These are phyloP conservation scores for Leccinum incarnatum DNA, from an alignment of 768 basidiomycete species.

Conservation along the genomic window DNA sequence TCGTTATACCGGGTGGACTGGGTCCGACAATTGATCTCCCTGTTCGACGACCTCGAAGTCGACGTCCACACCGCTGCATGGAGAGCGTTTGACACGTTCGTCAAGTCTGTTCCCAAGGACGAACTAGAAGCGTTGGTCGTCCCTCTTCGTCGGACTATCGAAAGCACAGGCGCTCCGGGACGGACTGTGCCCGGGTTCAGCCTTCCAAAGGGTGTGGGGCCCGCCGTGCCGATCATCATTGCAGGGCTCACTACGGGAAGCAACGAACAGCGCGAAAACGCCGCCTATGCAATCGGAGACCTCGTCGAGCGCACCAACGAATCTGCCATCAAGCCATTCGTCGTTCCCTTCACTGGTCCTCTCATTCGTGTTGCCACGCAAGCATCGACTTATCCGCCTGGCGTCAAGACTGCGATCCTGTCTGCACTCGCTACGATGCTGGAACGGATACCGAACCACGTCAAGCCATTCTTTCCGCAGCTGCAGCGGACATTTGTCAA, in stretches of 20 bases:
- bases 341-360: slow-evolving; percentile 93
- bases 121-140: slow-evolving; percentile 90
- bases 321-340: slow-evolving; percentile 87
- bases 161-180: slow-evolving; percentile 78
- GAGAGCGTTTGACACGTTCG: slow-evolving; percentile 79
- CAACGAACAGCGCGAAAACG: slow-evolving; percentile 93
- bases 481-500: slow-evolving; percentile 96
- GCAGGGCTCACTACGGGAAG: slow-evolving; percentile 92
- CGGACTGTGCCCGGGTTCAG: slow-evolving; percentile 82
- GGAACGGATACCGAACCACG: slow-evolving; percentile 79
- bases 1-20: slow-evolving; percentile 90
- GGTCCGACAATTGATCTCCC: slow-evolving; percentile 83
- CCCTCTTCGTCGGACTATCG: slow-evolving; percentile 84
- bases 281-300: slow-evolving; percentile 95
- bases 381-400: slow-evolving; percentile 84
- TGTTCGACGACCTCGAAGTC: slow-evolving; percentile 76
- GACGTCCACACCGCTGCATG: slow-evolving; percentile 80
- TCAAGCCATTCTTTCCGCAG: slow-evolving; percentile 98
- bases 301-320: slow-evolving; percentile 88
- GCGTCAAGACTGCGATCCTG: slow-evolving; percentile 90
- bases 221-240: slow-evolving; percentile 83
- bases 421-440: slow-evolving; percentile 83
- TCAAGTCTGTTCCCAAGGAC: slow-evolving; percentile 90
- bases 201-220: slow-evolving; percentile 76
- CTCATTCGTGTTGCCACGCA: slow-evolving; percentile 94